Conservation (phyloP, 106 monocot species). For the Amphibolis antarctica region DNA sequence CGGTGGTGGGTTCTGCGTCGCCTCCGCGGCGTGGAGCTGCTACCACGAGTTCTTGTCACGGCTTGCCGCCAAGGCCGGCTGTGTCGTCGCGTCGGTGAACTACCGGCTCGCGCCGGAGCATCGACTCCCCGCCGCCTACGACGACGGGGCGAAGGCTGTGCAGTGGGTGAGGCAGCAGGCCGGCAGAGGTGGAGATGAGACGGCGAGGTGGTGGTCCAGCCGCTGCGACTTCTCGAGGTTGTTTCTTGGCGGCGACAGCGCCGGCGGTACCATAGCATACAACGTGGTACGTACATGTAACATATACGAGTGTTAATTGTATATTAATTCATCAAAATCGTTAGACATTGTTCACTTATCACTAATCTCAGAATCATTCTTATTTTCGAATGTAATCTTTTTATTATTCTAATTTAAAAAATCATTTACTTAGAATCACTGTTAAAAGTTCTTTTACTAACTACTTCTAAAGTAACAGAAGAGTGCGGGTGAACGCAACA, state of each 20-base stretch:
- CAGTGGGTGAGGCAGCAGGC: slow-evolving; percentile 47
- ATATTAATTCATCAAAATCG: neutral
- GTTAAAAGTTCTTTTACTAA: too few relatives aligned
- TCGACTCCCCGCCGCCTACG: slow-evolving; percentile 66
- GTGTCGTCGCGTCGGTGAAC: slow-evolving; percentile 46
- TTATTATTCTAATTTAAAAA: too few relatives aligned
- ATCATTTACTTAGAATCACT: too few relatives aligned
- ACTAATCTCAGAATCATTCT: too few relatives aligned
- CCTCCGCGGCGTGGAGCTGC: slow-evolving; percentile 63
- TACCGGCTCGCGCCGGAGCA: slow-evolving; percentile 88
- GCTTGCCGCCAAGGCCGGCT: slow-evolving; percentile 17
- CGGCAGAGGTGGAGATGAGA: neutral
- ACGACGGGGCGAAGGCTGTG: slow-evolving; percentile 42
- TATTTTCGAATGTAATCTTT: too few relatives aligned
- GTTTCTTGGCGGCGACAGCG: slow-evolving; percentile 75
- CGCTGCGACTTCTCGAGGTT: slow-evolving; percentile 33
- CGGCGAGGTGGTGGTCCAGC: slow-evolving; percentile 19
- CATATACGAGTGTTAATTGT: too few relatives aligned
- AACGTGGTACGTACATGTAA: slow-evolving; percentile 31
- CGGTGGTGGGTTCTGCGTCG: slow-evolving; percentile 88
- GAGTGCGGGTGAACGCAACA: too few relatives aligned
- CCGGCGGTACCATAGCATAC: slow-evolving; percentile 59
- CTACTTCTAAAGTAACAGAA: too few relatives aligned
- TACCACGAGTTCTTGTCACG: slow-evolving; percentile 61
- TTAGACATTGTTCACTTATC: too few relatives aligned